These are phyloP conservation scores for Candida sp. DNA, from an alignment of 1,139 yeast genomes.

Conservation along the genomic window DNA sequence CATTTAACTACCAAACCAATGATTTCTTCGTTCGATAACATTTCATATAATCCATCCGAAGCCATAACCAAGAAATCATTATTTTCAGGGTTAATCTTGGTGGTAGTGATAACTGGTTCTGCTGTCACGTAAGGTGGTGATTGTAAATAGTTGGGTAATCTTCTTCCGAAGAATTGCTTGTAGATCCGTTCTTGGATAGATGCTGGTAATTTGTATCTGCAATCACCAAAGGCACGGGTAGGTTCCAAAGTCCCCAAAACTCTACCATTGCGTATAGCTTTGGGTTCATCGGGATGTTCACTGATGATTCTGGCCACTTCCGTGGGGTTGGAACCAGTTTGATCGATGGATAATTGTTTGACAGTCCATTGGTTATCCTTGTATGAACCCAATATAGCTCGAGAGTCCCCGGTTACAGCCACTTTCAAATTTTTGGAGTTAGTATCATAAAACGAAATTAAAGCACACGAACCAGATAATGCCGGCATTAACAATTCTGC, in stretches of 20 bases:
- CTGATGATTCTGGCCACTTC: conserved; percentile 81
- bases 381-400: conserved; percentile 83
- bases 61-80: conserved; percentile 91
- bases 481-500: conserved; percentile 88
- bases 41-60: conserved; percentile 91
- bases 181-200: conserved; percentile 74
- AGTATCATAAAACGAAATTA: conserved; percentile 83
- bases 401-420: conserved; percentile 95
- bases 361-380: conserved; percentile 83
- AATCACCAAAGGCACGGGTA: conserved; percentile 96
- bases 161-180: conserved; percentile 78
- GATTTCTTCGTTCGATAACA: conserved; percentile 89
- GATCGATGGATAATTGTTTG: conserved; percentile 82
- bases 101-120: conserved; percentile 86
- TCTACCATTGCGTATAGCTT: conserved; percentile 82
- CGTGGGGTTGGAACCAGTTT: conserved; percentile 87
- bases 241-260: conserved; percentile 96
- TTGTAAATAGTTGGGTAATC: conserved; percentile 71
- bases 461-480: conserved; percentile 91
- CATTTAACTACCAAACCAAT: conserved; percentile 91
- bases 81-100: conserved; percentile 65
- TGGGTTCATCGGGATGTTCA: conserved; percentile 92
- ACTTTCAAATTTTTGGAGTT: conserved; percentile 69
- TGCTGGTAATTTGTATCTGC: conserved; percentile 78
- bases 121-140: conserved; percentile 99